Conservation (phyloP, 148 eudicot species). For the Agrostemma githago region DNA sequence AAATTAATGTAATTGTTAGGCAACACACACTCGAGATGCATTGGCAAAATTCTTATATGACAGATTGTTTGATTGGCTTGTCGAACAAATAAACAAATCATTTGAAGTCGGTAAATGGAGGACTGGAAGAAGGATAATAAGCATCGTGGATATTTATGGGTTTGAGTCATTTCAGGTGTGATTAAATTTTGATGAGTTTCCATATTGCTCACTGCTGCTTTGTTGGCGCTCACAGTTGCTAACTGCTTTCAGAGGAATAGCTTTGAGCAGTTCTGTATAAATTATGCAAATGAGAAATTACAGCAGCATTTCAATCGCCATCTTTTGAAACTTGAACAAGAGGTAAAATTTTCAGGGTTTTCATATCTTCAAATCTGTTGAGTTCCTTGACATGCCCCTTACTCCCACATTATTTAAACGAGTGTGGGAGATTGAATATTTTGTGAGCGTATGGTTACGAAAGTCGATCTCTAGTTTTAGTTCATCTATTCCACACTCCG, state of each 20-base stretch:
- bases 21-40: slow-evolving; percentile 76
- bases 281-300: slow-evolving; percentile 95
- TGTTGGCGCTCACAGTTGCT: slow-evolving; percentile 14
- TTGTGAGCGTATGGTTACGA: background rate
- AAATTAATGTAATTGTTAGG: slow-evolving; percentile 39
- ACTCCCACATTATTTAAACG: background rate
- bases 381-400: background rate
- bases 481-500: too few species aligned
- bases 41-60: slow-evolving; percentile 82
- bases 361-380: background rate
- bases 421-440: background rate
- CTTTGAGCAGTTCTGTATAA: slow-evolving; percentile 92
- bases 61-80: slow-evolving; percentile 88
- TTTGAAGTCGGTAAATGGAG: slow-evolving; percentile 53
- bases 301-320: slow-evolving; percentile 94
- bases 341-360: slow-evolving; percentile 44
- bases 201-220: background rate
- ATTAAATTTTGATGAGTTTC: background rate
- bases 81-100: slow-evolving; percentile 65
- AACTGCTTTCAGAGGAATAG: slow-evolving; percentile 66
- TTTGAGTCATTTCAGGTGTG: slow-evolving; percentile 94
- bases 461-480: too few species aligned
- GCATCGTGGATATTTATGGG: slow-evolving; percentile 91
- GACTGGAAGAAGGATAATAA: slow-evolving; percentile 77
- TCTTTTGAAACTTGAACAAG: slow-evolving; percentile 89